A percentile compares a stretch with the other conserved stretches of the same genome.
phyloP scores from a whole-genome alignment of 2,329 filamentous ascomycete species.

The Exophiala xenobiotica region DNA sequence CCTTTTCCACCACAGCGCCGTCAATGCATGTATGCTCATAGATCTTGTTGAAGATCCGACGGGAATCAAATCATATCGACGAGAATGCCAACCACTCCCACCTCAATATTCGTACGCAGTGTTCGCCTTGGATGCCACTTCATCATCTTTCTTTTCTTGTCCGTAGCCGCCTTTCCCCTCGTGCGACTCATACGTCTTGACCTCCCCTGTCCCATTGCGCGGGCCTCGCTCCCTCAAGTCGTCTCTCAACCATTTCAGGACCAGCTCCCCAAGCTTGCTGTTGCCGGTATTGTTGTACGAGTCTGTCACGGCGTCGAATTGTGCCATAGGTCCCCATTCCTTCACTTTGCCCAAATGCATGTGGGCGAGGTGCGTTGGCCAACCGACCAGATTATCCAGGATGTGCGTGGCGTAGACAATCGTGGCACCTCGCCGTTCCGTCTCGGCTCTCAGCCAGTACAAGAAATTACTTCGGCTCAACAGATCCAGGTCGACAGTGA shows the following conservation, averaged over 20 bases:
- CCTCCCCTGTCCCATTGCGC: conserved; percentile 37
- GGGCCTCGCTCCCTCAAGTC: conserved; percentile 30
- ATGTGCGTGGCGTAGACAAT: conserved; percentile 98
- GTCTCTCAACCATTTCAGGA: conserved; percentile 77
- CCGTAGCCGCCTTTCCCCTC: conserved; percentile 66
- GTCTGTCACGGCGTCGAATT: conserved; percentile 53
- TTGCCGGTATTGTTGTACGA: conserved; percentile 58
- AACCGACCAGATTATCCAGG: conserved; percentile 87
- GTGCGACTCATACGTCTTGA: conserved; percentile 52
- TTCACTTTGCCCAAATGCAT: conserved; percentile 89
- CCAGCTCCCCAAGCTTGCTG: conserved; percentile 80
- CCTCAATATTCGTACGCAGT: no score
- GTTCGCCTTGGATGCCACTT: no score
- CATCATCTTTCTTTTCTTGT: conserved; percentile 46
- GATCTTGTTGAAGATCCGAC: conserved; percentile 31
- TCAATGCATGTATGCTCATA: conserved; percentile 18
- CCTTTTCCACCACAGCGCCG: conserved; percentile 7
- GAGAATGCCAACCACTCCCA: no score
- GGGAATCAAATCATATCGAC: conserved; percentile 22
- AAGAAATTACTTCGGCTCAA: conserved; percentile 82
- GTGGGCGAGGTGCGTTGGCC: conserved; percentile 94
- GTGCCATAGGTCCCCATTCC: conserved; percentile 75
- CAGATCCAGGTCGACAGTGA: conserved; percentile 93
- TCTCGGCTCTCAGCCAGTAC: conserved; percentile 81
- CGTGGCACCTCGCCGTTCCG: conserved; percentile 75